phyloP scores from a whole-genome alignment of 257 asterid genomes.

The Penstemon barbatus region DNA sequence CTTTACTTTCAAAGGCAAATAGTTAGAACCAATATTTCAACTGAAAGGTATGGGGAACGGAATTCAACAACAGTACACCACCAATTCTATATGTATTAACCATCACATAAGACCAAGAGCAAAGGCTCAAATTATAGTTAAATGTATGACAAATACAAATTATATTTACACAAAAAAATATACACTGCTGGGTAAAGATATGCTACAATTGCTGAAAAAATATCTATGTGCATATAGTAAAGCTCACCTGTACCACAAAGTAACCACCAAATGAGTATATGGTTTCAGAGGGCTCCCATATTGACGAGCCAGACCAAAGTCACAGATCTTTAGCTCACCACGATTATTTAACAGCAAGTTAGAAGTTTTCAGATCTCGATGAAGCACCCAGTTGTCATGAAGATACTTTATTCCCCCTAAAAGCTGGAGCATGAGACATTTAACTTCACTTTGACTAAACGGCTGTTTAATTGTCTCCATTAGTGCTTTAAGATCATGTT shows the following conservation, averaged over 20 bases:
- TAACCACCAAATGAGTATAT: slow-evolving; percentile 82
- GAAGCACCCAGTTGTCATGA: slow-evolving; percentile 90
- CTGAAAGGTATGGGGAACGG: too few species aligned
- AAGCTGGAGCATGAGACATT: slow-evolving; percentile 90
- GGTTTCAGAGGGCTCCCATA: slow-evolving; percentile 88
- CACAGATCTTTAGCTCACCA: slow-evolving; percentile 86
- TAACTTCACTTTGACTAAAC: slow-evolving; percentile 81
- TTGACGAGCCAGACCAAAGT: slow-evolving; percentile 91
- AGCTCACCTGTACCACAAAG: slow-evolving; percentile 91
- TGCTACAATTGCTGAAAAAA: not conserved
- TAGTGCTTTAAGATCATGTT: slow-evolving; percentile 79
- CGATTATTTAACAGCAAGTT: slow-evolving; percentile 74
- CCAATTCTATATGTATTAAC: not conserved
- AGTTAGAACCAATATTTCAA: too few species aligned
- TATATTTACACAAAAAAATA: too few species aligned
- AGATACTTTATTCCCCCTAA: slow-evolving; percentile 72
- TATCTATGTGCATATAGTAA: not conserved
- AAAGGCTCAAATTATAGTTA: too few species aligned
- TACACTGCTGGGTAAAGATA: not conserved
- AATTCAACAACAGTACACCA: not conserved
- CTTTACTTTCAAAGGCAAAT: too few species aligned
- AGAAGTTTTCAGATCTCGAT: slow-evolving; percentile 85
- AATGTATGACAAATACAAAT: too few species aligned
- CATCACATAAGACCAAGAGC: too few species aligned
- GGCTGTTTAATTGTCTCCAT: slow-evolving; percentile 82